Percentiles rank a stretch among this genome's conserved stretches.
Conservation (phyloP, 2,329 filamentous ascomycete species). For the Parascedosporium putredinis region DNA sequence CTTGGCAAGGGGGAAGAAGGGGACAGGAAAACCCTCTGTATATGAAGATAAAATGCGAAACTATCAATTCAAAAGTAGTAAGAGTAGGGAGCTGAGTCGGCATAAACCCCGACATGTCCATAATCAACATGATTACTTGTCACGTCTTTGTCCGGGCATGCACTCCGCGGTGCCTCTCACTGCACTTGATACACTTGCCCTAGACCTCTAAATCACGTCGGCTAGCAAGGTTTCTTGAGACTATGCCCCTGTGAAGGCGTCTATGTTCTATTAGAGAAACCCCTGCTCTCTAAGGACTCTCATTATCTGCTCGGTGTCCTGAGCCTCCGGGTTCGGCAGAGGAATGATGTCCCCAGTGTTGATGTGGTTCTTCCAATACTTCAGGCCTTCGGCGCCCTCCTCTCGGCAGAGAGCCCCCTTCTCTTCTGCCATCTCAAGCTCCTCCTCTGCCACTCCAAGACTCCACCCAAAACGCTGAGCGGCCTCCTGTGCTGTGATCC, state of each 20-base stretch:
- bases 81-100: no score
- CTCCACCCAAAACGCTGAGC: constrained; percentile 94
- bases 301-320: constrained; percentile 32
- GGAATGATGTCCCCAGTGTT: constrained; percentile 31
- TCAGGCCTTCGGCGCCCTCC: constrained; percentile 79
- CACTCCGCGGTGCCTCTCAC: no score
- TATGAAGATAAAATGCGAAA: no score
- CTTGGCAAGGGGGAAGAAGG: no score
- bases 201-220: no score
- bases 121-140: no score
- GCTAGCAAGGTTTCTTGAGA: not conserved
- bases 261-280: constrained; percentile 19
- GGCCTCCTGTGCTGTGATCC: constrained; percentile 80
- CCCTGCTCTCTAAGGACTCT: constrained; percentile 33
- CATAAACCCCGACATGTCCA: no score
- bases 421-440: constrained; percentile 96
- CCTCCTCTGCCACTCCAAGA: constrained; percentile 87
- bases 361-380: constrained; percentile 83
- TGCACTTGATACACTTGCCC: no score
- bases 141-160: no score
- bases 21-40: no score
- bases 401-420: constrained; percentile 79
- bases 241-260: not conserved
- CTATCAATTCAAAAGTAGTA: no score
- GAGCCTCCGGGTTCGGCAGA: constrained; percentile 24